Evolutionary conservation across 495 filamentous ascomycete genomes (phyloP).

Genomic region (Trichodelitschia bisporula): DNA sequence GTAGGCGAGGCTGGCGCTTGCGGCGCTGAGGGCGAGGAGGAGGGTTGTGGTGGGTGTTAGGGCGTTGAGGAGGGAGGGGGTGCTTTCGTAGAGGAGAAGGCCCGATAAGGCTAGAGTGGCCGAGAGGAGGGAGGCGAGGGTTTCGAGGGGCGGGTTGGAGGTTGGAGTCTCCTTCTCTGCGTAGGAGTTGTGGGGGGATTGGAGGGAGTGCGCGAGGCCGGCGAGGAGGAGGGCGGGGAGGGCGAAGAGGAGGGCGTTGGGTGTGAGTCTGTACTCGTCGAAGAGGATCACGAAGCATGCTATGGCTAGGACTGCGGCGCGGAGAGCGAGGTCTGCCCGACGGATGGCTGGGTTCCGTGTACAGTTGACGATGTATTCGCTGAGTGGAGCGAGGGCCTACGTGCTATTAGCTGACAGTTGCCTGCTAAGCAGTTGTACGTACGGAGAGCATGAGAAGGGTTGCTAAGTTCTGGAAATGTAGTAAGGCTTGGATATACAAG

Average conservation of each 20-base stretch:
- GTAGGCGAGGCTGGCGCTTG: too few relatives aligned
- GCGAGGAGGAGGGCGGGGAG: slow-evolving; percentile 1
- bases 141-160: too few relatives aligned
- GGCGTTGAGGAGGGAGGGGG: too few relatives aligned
- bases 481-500: slow-evolving; percentile 1
- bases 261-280: slow-evolving; percentile 2
- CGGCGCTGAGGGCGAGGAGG: too few relatives aligned
- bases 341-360: neutral
- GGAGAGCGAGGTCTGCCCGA: neutral
- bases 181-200: slow-evolving; percentile 1
- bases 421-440: neutral
- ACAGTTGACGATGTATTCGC: neutral
- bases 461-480: slow-evolving; percentile 3
- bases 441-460: slow-evolving; percentile 3
- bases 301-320: neutral
- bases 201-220: slow-evolving; percentile 1
- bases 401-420: too few relatives aligned
- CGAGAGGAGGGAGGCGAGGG: too few relatives aligned
- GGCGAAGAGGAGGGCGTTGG: neutral
- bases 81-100: too few relatives aligned
- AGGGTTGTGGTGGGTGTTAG: too few relatives aligned
- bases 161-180: too few relatives aligned
- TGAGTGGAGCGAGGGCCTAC: neutral
- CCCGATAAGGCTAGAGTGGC: too few relatives aligned
- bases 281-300: slow-evolving; percentile 1